Evolutionary conservation across 257 asterid genomes (phyloP), one percentile per base, ranked within the genome.

Genomic region (Fraxinus cuspidata): DNA sequence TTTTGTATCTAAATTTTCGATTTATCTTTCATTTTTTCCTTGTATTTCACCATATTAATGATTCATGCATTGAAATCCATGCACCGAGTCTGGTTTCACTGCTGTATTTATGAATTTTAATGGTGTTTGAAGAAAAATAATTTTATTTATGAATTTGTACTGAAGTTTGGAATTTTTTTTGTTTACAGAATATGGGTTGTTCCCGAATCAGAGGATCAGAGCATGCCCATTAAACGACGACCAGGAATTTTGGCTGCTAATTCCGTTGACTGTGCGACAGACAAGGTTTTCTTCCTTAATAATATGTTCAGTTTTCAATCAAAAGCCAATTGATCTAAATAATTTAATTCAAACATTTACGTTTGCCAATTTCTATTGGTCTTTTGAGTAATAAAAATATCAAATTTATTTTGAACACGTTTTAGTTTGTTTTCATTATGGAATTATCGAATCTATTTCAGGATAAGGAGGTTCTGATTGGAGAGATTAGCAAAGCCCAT

Each of bases 401-500:
- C 64, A 11, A 23, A 25, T 21, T 44, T 10, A 7, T 9, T 44
- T 19, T 51, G 23, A 5, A 51, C 60, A n/a, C 18, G 16, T 15
- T 18, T 35, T 34, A 34, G 28, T 70, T 70, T 38, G 34, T 25
- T 1, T 3, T 56, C 15, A 12, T 42, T 42, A 42, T 77, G 82
- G 90, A 76, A 3, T 12, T 42, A 42, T 42, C 51, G 16, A 42
- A 80, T 72, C 66, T 51, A 56, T 76, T 78, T 56, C 88, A 75
- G 83, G 89, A 88, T 76, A 87, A 86, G 42, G 85, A 89, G 71
- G 86, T 72, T 21, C 28, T 83, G 77, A 37, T 82, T 27, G 77
- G 83, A 38, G 89, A 82, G 76, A 82, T 87, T 80, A 89, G 82
- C 82, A 87, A 85, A 82, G 84, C 90, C 5, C 86, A 88, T 72